phyloP scores from a whole-genome alignment of 2,329 filamentous ascomycete genomes.

The Trichophyton simii region DNA sequence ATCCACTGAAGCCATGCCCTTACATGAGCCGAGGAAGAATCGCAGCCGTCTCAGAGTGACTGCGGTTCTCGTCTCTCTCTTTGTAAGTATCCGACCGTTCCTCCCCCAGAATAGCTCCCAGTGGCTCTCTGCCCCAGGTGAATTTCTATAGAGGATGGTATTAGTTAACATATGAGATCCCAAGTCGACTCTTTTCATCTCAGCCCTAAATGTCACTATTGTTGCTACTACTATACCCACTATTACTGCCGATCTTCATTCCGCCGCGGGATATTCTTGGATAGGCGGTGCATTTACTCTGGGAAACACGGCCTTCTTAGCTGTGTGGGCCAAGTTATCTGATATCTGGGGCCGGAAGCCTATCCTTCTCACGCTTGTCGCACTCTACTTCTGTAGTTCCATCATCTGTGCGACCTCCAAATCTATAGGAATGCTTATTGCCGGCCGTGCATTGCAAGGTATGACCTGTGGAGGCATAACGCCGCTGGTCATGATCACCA shows the following conservation, averaged over 20 bases:
- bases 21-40: too few species aligned
- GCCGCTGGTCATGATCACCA: conserved; percentile 41
- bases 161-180: not conserved
- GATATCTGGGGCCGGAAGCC: conserved; percentile 49
- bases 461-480: conserved; percentile 42
- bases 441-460: conserved; percentile 42
- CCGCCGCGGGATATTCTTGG: conserved; percentile 62
- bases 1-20: too few species aligned
- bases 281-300: conserved; percentile 63
- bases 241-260: conserved; percentile 49
- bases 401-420: conserved; percentile 39
- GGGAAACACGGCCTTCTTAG: conserved; percentile 52
- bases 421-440: conserved; percentile 42
- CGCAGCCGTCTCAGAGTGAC: too few species aligned
- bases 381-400: conserved; percentile 38
- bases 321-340: conserved; percentile 55
- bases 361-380: conserved; percentile 38
- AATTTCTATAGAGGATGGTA: not conserved
- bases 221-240: conserved; percentile 51
- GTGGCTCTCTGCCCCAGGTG: too few species aligned
- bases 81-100: too few species aligned
- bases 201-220: conserved; percentile 39
- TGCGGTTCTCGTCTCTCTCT: too few species aligned
- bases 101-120: too few species aligned
- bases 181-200: conserved; percentile 22